A percentile compares a stretch with the other conserved stretches of the same genome.
These are phyloP conservation scores for Glaciozyma antarctica DNA, from an alignment of 768 basidiomycete species.

Conservation along the genomic window DNA sequence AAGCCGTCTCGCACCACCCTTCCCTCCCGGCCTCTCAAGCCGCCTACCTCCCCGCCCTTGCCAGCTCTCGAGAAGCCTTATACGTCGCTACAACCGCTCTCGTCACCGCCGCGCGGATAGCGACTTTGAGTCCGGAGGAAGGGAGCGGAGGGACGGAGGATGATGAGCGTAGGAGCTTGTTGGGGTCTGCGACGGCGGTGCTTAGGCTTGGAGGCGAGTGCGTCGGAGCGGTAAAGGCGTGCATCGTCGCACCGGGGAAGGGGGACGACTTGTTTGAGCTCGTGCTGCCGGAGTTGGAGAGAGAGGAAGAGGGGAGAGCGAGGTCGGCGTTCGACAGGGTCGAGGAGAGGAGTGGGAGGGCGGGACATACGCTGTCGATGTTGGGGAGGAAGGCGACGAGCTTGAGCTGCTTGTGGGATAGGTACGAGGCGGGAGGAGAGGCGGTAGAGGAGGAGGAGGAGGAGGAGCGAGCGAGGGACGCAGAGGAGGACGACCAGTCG, in stretches of 20 bases:
- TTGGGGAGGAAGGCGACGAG: conserved; percentile 40
- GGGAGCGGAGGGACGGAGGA: conserved; percentile 62
- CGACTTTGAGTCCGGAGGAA: conserved; percentile 49
- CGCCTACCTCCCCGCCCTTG: conserved; percentile 55
- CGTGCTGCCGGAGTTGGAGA: not conserved
- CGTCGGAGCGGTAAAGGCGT: conserved; percentile 72
- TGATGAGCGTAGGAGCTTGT: conserved; percentile 62
- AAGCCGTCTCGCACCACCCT: conserved; percentile 70
- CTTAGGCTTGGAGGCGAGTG: conserved; percentile 82
- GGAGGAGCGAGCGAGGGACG: conserved; percentile 11
- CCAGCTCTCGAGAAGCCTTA: conserved; percentile 63
- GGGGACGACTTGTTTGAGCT: conserved; percentile 12
- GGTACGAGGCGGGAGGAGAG: conserved; percentile 30
- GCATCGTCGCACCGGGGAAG: conserved; percentile 42
- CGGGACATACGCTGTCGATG: conserved; percentile 39
- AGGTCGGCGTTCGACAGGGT: not conserved
- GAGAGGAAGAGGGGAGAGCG: not conserved
- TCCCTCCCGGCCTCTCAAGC: conserved; percentile 47
- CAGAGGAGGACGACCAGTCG: not conserved
- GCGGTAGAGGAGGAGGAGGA: conserved; percentile 26
- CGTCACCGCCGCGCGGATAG: conserved; percentile 72
- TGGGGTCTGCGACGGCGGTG: conserved; percentile 78
- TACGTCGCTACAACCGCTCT: conserved; percentile 77
- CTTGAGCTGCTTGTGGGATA: conserved; percentile 35
- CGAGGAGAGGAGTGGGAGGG: conserved; percentile 16